Evolutionary conservation across 768 basidiomycete species (phyloP), one percentile per base, ranked within the genome.

Genomic region (Scleroderma bovista): DNA sequence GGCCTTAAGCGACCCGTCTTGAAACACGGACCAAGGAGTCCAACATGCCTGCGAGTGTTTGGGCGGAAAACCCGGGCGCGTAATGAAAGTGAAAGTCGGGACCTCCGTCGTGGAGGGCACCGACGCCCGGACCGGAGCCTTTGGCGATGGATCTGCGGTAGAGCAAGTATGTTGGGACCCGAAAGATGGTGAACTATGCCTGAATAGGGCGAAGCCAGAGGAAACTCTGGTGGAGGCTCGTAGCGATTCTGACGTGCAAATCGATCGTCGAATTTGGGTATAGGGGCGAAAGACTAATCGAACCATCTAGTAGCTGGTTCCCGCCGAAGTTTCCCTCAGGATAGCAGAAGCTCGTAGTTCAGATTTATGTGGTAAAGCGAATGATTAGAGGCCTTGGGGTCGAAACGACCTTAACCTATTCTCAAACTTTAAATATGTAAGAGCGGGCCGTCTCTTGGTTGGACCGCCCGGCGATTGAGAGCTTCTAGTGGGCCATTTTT

Each of bases 161-260:
- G 83, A 85, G 84, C 83, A 79, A 80, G 78, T 75, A 81, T 82
- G 84, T 80, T 85, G 80, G 82, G 84, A 85, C 83, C 84, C 81
- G 83, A 85, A 86, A 85, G 83, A 86, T 86, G 83, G 83, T 86
- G 84, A 86, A 86, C 82, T 86, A 86, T 86, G 83, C 77, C 75
- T 85, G 84, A 83, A 81, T 83, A 86, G 83, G 84, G 84, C 77
- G 82, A 86, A 88, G 86, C 85, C 86, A 88, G 86, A 85, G 87
- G 85, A 88, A 88, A 89, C 87, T 86, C 86, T 88, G 86, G 84
- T 88, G 86, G 86, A 88, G 84, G 86, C 83, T 86, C 81, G 83
- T 85, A 88, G 87, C 85, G 81, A 84, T 89, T 88, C 87, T 89
- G 87, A 88, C 84, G 83, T 88, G 87, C 87, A 89, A 88, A 88